A percentile compares a stretch with the other conserved stretches of the same genome.
Evolutionary conservation across 106 monocot genomes (phyloP).

Genomic region (Acanthochlamys bracteata): DNA sequence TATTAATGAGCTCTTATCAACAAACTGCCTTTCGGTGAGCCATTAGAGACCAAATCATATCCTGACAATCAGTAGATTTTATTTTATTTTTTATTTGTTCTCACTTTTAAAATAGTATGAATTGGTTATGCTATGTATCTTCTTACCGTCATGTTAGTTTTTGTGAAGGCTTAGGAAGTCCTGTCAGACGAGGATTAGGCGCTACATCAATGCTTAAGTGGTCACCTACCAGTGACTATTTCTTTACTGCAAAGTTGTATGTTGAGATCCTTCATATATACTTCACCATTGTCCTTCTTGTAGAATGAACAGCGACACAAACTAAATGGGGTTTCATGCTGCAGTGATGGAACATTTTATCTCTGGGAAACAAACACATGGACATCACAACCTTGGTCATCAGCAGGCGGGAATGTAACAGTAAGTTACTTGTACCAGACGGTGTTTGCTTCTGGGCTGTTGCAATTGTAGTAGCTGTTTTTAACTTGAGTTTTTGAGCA

Average conservation of each 20-base stretch:
- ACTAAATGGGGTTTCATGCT: constrained; percentile 5
- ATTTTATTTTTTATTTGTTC: too few species aligned
- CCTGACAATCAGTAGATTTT: too few species aligned
- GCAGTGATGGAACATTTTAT: constrained; percentile 94
- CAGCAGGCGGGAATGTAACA: constrained; percentile 71
- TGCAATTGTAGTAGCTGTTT: too few species aligned
- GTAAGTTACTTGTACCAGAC: too few species aligned
- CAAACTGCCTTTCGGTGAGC: too few species aligned
- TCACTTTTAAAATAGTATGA: neutral
- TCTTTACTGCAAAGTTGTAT: constrained; percentile 86
- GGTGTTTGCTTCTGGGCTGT: too few species aligned
- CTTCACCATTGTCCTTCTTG: neutral
- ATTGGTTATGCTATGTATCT: constrained; percentile 10
- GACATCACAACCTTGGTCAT: constrained; percentile 97
- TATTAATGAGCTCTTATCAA: too few species aligned
- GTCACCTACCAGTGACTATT: constrained; percentile 90
- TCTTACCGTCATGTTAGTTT: neutral
- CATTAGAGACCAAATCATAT: too few species aligned
- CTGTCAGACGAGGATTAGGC: constrained; percentile 85
- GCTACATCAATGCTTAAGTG: constrained; percentile 74
- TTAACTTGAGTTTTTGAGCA: too few species aligned
- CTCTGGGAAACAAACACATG: constrained; percentile 98
- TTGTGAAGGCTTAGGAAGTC: constrained; percentile 62
- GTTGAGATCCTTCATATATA: constrained; percentile 4
- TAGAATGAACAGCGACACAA: neutral